A percentile compares a stretch with the other conserved stretches of the same genome.
Evolutionary conservation across 2,329 filamentous ascomycete genomes (phyloP).

Genomic region (Fonsecaea multimorphosa): DNA sequence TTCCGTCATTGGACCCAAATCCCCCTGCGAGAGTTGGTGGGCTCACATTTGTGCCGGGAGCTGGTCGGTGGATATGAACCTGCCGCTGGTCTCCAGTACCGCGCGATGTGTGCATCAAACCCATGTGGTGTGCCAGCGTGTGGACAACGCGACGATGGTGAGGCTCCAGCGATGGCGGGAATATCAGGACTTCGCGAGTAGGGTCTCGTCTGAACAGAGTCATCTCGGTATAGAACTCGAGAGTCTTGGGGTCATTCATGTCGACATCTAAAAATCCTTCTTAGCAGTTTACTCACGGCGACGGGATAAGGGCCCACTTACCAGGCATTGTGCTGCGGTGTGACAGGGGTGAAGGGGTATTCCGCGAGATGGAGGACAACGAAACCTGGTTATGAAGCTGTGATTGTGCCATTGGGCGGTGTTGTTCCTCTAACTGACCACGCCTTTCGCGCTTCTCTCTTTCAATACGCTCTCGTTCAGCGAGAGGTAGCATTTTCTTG

Average conservation of each 20-base stretch:
- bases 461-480: slow-evolving; percentile 94
- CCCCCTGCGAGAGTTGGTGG: slow-evolving; percentile 59
- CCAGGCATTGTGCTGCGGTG: slow-evolving; percentile 55
- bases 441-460: slow-evolving; percentile 95
- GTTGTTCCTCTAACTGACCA: slow-evolving; percentile 95
- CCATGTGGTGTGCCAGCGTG: slow-evolving; percentile 93
- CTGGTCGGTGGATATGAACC: slow-evolving; percentile 77
- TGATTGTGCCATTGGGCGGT: slow-evolving; percentile 70
- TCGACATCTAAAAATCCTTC: slow-evolving; percentile 71
- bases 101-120: slow-evolving; percentile 85
- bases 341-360: slow-evolving; percentile 71
- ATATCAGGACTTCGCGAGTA: slow-evolving; percentile 78
- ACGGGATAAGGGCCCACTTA: slow-evolving; percentile 40
- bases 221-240: slow-evolving; percentile 89
- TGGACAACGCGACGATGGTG: slow-evolving; percentile 89
- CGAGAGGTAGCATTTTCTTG: slow-evolving; percentile 98
- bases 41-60: slow-evolving; percentile 61
- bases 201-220: slow-evolving; percentile 85
- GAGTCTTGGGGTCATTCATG: slow-evolving; percentile 85
- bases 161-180: slow-evolving; percentile 79
- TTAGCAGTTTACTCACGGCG: slow-evolving; percentile 39
- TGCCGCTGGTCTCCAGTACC: slow-evolving; percentile 86
- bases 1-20: slow-evolving; percentile 70
- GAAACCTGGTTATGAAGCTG: slow-evolving; percentile 85
- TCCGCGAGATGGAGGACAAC: slow-evolving; percentile 75